These are phyloP conservation scores for Eucalyptus sp. DNA, from an alignment of 345 rosid species.

Conservation along the genomic window DNA sequence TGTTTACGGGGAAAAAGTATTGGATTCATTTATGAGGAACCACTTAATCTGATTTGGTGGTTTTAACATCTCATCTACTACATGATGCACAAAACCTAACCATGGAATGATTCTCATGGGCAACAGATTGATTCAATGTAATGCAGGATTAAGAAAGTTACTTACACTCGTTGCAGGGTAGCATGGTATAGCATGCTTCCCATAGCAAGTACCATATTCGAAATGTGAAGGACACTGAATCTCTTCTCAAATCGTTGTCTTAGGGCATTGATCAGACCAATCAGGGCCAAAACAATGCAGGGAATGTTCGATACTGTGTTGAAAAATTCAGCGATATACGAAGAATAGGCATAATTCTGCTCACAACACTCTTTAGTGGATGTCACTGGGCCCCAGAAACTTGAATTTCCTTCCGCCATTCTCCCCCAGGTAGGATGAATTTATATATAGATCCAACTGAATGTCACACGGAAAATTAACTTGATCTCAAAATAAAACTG, in stretches of 20 bases:
- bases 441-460: neutral
- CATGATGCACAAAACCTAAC: neutral
- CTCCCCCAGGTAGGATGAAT: neutral
- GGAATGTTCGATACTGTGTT: conserved; percentile 79
- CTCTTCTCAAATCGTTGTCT: conserved; percentile 94
- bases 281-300: conserved; percentile 64
- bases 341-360: conserved; percentile 58
- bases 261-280: conserved; percentile 76
- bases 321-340: conserved; percentile 84
- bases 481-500: neutral
- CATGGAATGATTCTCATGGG: neutral
- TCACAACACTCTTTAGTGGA: conserved; percentile 79
- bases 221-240: conserved; percentile 80
- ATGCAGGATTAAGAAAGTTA: neutral
- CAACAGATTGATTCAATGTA: neutral
- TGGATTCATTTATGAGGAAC: neutral
- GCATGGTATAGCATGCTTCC: conserved; percentile 95
- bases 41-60: neutral
- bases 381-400: conserved; percentile 96
- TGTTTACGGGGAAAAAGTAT: neutral
- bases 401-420: conserved; percentile 71
- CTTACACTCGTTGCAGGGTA: conserved; percentile 72
- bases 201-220: conserved; percentile 80
- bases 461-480: neutral
- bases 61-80: neutral